Evolutionary conservation across 2,329 filamentous ascomycete genomes (phyloP), one percentile per base, ranked within the genome.

Genomic region (Penicillium sp.): DNA sequence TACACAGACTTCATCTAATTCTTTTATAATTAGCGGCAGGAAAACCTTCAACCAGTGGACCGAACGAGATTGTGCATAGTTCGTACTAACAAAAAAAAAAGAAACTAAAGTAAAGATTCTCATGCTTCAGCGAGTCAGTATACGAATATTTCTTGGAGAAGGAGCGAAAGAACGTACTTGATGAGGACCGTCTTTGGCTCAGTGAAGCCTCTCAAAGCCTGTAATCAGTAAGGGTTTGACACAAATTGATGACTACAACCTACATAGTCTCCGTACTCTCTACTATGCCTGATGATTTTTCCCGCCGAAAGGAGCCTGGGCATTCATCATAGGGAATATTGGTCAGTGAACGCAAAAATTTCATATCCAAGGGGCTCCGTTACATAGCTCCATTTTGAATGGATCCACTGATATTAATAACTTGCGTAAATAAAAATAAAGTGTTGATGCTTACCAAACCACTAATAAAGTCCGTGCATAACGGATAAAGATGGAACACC

Each of bases 231-330:
- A 23, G 23, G 8, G 14, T 1, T 27, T 6, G 23, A 27, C 4
- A 25, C 0, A n/a, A 11, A n/a, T 43, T 1, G 11, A 43, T 18
- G 3, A 43, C n/a, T 25, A 18, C 14, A 4, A 18, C 45, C 35
- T 15, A 53, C 45, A 14, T 44, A 54, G 37, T 49, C 51, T 11
- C 51, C 29, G 37, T 33, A 54, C 20, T 45, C 35, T 18, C 46
- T 29, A 27, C 45, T 6, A 49, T 18, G 3, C 46, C 52, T 6
- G 52, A 49, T 47, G 50, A 11, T 41, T 53, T 37, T 31, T 46
- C 6, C 50, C 50, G 22, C 50, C 50, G 14, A 52, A 52, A 18
- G 45, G 45, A 41, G 37, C 51, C 26, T 54, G 51, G 26, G 49
- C 27, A 54, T 54, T 44, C 50, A 52, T 52, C 50, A 46, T 23